Conservation (phyloP, 768 basidiomycete genomes). For the Exidia glandulosa region DNA sequence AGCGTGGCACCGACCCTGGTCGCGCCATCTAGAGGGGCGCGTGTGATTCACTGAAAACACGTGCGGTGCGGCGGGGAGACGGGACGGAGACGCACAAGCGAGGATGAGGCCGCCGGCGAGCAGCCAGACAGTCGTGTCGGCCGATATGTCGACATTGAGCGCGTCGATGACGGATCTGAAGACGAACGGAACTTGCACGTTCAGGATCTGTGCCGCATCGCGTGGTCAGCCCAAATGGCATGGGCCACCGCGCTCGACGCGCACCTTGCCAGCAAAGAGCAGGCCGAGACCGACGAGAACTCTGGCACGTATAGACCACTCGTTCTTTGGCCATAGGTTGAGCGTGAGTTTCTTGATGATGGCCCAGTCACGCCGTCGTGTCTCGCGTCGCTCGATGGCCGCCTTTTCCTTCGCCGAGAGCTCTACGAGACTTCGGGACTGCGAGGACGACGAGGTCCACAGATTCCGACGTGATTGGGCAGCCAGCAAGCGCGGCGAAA, state of each 20-base stretch:
- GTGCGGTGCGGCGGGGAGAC: constrained; percentile 10
- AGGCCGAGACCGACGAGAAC: constrained; percentile 76
- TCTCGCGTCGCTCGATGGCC: not conserved
- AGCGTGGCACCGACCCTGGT: constrained; percentile 85
- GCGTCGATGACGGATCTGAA: constrained; percentile 90
- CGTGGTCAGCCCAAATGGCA: not conserved
- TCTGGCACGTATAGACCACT: constrained; percentile 70
- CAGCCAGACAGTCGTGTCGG: constrained; percentile 74
- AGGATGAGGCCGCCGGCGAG: constrained; percentile 82
- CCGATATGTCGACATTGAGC: constrained; percentile 71
- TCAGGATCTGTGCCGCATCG: constrained; percentile 50
- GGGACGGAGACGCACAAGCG: constrained; percentile 92
- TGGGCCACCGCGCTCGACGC: constrained; percentile 8
- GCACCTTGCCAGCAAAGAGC: constrained; percentile 76
- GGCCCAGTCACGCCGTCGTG: constrained; percentile 57
- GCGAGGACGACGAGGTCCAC: not conserved
- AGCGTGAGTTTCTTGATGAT: constrained; percentile 74
- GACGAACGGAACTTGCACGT: constrained; percentile 95
- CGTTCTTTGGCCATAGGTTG: constrained; percentile 87
- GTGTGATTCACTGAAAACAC: not conserved
- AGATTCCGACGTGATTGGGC: not conserved
- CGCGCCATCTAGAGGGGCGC: constrained; percentile 57
- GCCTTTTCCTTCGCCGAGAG: not conserved
- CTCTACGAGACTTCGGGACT: not conserved
- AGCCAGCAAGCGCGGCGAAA: not conserved